These are phyloP conservation scores for Magnusiomyces fungicola DNA, from an alignment of 1,139 yeast genomes.

Conservation along the genomic window DNA sequence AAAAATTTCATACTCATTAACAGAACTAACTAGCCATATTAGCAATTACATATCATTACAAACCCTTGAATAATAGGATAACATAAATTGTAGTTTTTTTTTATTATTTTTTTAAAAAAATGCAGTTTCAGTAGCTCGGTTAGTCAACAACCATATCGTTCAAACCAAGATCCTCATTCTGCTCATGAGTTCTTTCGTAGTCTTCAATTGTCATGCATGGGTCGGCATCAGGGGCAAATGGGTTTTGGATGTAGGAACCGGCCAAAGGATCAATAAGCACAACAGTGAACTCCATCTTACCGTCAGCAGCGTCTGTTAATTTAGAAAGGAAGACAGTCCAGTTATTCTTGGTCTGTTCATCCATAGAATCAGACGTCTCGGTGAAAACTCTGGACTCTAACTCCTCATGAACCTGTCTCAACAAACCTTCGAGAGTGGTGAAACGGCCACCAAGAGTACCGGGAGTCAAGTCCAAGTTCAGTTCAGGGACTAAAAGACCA, in stretches of 20 bases:
- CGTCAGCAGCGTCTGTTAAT: constrained; percentile 75
- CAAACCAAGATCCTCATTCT: constrained; percentile 88
- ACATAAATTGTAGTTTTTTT: too few species aligned
- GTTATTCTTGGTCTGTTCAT: constrained; percentile 58
- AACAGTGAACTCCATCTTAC: constrained; percentile 76
- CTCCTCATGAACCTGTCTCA: constrained; percentile 85
- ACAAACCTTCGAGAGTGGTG: constrained; percentile 91
- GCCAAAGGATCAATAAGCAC: constrained; percentile 92
- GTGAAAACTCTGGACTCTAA: constrained; percentile 78
- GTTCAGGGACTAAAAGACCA: constrained; percentile 77
- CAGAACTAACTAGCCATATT: neutral
- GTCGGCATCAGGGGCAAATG: constrained; percentile 95
- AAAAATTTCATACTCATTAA: neutral
- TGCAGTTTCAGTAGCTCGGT: too few species aligned
- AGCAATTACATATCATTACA: too few species aligned
- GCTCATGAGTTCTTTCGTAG: constrained; percentile 74
- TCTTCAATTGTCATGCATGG: constrained; percentile 93
- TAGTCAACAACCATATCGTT: constrained; percentile 55
- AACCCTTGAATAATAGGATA: too few species aligned
- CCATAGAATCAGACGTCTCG: constrained; percentile 90
- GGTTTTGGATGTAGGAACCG: constrained; percentile 91
- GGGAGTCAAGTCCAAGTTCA: constrained; percentile 83
- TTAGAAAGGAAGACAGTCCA: constrained; percentile 77
- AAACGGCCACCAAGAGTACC: constrained; percentile 98
- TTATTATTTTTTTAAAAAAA: too few species aligned